Evolutionary conservation across 2,329 filamentous ascomycete species (phyloP), one percentile per base, ranked within the genome.

Genomic region (Fusarium proliferatum): DNA sequence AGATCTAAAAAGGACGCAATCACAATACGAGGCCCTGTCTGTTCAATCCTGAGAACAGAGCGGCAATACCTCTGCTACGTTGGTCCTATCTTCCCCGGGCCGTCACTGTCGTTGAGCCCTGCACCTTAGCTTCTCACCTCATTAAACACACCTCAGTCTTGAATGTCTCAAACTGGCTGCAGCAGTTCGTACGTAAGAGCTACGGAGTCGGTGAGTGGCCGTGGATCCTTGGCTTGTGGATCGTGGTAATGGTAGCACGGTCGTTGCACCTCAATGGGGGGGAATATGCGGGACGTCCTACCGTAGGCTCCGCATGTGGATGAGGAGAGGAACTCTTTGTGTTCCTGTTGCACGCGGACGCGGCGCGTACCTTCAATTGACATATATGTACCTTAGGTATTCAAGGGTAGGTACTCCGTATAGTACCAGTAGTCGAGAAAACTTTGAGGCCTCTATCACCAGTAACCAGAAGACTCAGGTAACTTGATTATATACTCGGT

Each of bases 181-280:
- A 76, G 71, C 66, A 73, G 73, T 73, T 75, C 67, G 71, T 77
- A 73, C 74, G 73, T 75, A 71, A 73, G 69, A 75, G 56, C 57
- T 70, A 72, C 28, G 59, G 61, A 77, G 75, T 77, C 75, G 75
- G 75, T 77, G 75, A 77, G 73, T 77, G 75, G 75, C 57, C 73
- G 45, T 73, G 69, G 66, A 74, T 73, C 69, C 72, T 69, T 56
- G 72, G 53, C 71, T 61, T 69, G 72, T 74, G 72, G 72, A 72
- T 72, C 71, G 58, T 19, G 51, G 48, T 53, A 30, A 23, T 46
- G 28, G 67, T 65, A 73, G 46, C 71, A 67, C 63, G 67, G 62
- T 48, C 70, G 67, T 75, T 42, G 66, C 58, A 74, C 71, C 64
- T 64, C 69, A 67, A 64, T 73, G 58, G 67, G 66, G 66, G 57